Percentiles rank a stretch among this genome's conserved stretches.
These are phyloP conservation scores for Annulohypoxylon stygium DNA, from an alignment of 495 filamentous ascomycete genomes.

Conservation along the genomic window DNA sequence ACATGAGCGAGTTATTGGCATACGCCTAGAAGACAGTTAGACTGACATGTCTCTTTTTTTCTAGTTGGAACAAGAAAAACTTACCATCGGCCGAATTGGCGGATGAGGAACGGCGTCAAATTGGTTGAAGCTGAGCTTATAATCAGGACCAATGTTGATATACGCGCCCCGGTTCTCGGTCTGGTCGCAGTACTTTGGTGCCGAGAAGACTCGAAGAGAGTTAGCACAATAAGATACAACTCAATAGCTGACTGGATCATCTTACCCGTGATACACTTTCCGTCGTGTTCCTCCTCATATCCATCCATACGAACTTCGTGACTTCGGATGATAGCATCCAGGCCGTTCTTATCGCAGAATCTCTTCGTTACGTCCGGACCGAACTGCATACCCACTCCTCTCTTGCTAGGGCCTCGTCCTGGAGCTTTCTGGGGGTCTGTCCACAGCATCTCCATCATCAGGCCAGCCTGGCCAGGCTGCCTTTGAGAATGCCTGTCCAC, in stretches of 20 bases:
- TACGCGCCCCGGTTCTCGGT: conserved; percentile 99
- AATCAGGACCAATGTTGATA: conserved; percentile 94
- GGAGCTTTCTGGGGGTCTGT: conserved; percentile 91
- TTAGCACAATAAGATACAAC: conserved; percentile 41
- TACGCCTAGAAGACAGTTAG: conserved; percentile 72
- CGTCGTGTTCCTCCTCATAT: conserved; percentile 97
- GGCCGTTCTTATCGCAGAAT: conserved; percentile 95
- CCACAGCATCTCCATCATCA: conserved; percentile 99
- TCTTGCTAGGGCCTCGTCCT: conserved; percentile 93
- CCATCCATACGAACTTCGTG: conserved; percentile 99
- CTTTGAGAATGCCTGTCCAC: conserved; percentile 91
- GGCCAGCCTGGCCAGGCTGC: conserved; percentile 92
- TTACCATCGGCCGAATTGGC: conserved; percentile 92
- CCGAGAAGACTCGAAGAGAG: conserved; percentile 81
- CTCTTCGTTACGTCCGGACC: conserved; percentile 96
- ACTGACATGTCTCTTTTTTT: conserved; percentile 21
- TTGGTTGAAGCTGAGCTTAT: conserved; percentile 89
- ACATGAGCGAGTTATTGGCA: conserved; percentile 83
- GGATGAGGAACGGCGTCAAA: conserved; percentile 98
- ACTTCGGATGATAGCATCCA: conserved; percentile 94
- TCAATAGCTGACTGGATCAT: background rate
- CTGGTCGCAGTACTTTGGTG: conserved; percentile 96
- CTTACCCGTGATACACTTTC: conserved; percentile 92
- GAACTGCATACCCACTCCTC: conserved; percentile 96
- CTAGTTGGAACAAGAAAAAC: conserved; percentile 39